Evolutionary conservation across 1,139 yeast genomes (phyloP).

Genomic region (Scheffersomyces stambukii): DNA sequence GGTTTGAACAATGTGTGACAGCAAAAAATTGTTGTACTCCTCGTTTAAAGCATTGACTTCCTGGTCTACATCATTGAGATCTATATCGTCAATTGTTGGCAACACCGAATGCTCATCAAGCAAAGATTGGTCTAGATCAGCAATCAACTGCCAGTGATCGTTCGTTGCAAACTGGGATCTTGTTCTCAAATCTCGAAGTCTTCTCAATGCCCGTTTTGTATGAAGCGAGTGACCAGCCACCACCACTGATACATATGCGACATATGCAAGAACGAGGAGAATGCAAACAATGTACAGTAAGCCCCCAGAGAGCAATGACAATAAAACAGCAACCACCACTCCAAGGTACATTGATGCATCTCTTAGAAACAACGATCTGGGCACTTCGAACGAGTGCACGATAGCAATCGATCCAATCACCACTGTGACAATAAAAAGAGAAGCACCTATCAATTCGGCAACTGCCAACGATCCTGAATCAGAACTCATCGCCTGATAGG

Average conservation of each 20-base stretch:
- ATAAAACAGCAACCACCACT: slow-evolving; percentile 39
- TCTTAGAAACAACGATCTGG: slow-evolving; percentile 45
- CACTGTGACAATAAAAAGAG: slow-evolving; percentile 69
- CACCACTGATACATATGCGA: slow-evolving; percentile 48
- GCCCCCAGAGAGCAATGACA: slow-evolving; percentile 40
- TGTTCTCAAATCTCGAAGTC: slow-evolving; percentile 24
- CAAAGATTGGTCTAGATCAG: slow-evolving; percentile 19
- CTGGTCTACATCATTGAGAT: slow-evolving; percentile 18
- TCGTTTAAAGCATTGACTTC: slow-evolving; percentile 19
- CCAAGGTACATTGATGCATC: slow-evolving; percentile 52
- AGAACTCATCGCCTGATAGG: slow-evolving; percentile 71
- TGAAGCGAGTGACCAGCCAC: slow-evolving; percentile 29
- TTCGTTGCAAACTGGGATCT: slow-evolving; percentile 23
- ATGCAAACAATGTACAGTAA: slow-evolving; percentile 44
- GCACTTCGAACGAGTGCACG: slow-evolving; percentile 60
- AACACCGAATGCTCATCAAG: slow-evolving; percentile 22
- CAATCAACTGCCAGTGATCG: slow-evolving; percentile 7
- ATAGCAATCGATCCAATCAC: slow-evolving; percentile 76
- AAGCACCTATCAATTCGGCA: slow-evolving; percentile 86
- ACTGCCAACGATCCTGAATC: slow-evolving; percentile 74
- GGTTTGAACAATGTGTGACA: too few species aligned
- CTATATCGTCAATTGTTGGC: slow-evolving; percentile 31
- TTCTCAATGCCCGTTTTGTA: slow-evolving; percentile 18
- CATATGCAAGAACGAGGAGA: slow-evolving; percentile 47
- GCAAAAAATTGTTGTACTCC: too few species aligned